Percentiles rank a stretch among this genome's conserved stretches.
These are phyloP conservation scores for Mycena alexandri DNA, from an alignment of 768 basidiomycete genomes.

Conservation along the genomic window DNA sequence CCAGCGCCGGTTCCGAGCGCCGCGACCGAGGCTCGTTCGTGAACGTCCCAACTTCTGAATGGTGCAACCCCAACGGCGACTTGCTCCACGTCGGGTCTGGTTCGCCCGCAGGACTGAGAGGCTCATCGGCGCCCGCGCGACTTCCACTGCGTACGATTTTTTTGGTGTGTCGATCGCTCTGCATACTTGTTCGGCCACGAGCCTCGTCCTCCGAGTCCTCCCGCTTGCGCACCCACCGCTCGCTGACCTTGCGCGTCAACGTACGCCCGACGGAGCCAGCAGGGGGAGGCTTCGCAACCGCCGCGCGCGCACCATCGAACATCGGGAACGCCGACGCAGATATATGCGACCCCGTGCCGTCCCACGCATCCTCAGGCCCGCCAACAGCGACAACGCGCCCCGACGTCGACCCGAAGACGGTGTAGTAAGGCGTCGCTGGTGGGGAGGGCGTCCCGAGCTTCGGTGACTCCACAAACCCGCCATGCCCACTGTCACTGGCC, in stretches of 20 bases:
- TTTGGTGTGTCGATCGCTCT: constrained; percentile 21
- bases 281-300: constrained; percentile 24
- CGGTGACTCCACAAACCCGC: constrained; percentile 13
- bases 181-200: constrained; percentile 22
- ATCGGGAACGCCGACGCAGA: constrained; percentile 31
- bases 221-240: constrained; percentile 35
- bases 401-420: constrained; percentile 63
- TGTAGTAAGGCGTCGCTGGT: constrained; percentile 63
- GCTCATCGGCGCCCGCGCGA: constrained; percentile 13
- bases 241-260: constrained; percentile 35
- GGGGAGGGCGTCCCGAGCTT: constrained; percentile 14
- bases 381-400: constrained; percentile 61
- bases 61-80: constrained; percentile 1
- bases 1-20: constrained; percentile 38
- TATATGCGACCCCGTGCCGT: constrained; percentile 36
- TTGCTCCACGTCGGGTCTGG: constrained; percentile 12
- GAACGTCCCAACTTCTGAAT: constrained; percentile 15
- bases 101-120: constrained; percentile 12
- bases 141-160: constrained; percentile 27
- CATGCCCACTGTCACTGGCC: constrained; percentile 16
- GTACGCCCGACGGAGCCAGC: constrained; percentile 30
- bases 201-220: constrained; percentile 38
- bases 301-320: constrained; percentile 37
- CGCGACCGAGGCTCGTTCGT: constrained; percentile 36
- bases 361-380: constrained; percentile 55